Evolutionary conservation across 1,284 basidiomycete genomes (phyloP).

Genomic region (Hemileccinum hortonii): DNA sequence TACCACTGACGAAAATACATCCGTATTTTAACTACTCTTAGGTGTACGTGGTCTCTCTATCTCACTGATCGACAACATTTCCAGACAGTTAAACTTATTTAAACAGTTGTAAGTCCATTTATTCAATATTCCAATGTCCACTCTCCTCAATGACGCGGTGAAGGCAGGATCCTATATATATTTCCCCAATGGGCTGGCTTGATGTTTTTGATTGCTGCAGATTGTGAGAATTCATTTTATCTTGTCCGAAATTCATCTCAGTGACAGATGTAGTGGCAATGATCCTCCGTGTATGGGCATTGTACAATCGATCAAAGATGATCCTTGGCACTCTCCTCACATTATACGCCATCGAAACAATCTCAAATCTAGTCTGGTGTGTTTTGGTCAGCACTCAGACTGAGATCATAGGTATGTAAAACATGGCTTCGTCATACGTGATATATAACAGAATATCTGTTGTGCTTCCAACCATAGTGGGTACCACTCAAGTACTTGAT

Average conservation of each 20-base stretch:
- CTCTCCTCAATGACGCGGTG: neutral
- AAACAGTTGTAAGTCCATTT: neutral
- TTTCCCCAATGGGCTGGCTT: neutral
- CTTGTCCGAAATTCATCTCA: no score
- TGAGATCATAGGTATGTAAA: neutral
- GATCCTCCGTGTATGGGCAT: neutral
- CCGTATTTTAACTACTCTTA: neutral
- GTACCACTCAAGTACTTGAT: neutral
- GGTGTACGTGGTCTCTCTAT: neutral
- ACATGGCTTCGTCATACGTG: neutral
- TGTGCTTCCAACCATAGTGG: neutral
- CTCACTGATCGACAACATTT: no score
- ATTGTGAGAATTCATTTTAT: constrained; percentile 4
- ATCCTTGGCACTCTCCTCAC: neutral
- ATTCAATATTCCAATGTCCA: no score
- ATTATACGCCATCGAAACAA: neutral
- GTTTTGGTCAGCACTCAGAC: neutral
- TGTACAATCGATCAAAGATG: neutral
- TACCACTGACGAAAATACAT: neutral
- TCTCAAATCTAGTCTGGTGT: neutral
- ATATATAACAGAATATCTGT: neutral
- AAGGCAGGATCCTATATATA: neutral
- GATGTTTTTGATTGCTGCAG: neutral
- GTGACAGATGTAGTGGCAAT: neutral
- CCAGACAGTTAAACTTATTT: neutral